Base-by-base conservation (phyloP, 768 basidiomycete species). In the Coprinellus aureogranulatus region DNA sequence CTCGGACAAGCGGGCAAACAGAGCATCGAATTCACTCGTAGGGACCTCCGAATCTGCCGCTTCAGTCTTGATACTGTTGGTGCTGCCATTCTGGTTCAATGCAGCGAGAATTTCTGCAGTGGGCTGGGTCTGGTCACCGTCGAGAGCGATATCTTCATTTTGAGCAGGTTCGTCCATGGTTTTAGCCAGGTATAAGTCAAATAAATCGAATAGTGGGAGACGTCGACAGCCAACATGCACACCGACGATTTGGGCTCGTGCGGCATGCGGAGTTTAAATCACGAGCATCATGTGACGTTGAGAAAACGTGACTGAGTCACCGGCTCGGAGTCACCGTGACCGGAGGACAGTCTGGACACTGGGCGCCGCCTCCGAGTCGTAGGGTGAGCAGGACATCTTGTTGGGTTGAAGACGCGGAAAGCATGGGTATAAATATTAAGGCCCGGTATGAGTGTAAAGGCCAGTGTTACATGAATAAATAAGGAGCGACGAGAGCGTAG, bases 1-100 rank as follows among this genome's bases (percentile, higher is more conserved):
- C 64, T 88, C 82, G 62, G 77, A 77, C 68, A 91, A 73, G 63
- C 85, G 82, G 26, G 81, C 75, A 61, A 78, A 83, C 64, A 88
- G 68, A 5, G 72, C 65, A 62, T 92, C 87, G 81, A 82, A 89
- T 74, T 90, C 89, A 69, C 83, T 85, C 48, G 73, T 77, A 12
- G 82, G 76, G 61, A 78, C 74, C 59, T 69, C 61, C 47, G 62
- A 27, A 51, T 61, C 62, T 46, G 59, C n/a, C n/a, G n/a, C 64
- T 61, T 72, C 71, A 67, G 65, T 58, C 59, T 71, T 70, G 42
- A 66, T 55, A 20, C 61, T 59, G 60, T 47, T 67, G 58, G 55
- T 62, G 54, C 60, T 57, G 40, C 26, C 52, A 46, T 67, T 67
- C 31, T 52, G 50, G 50, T n/a, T 39, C 57, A 77, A 59, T 20